Percentiles rank a stretch among this genome's conserved stretches.
Conservation (phyloP, 306 rosid species). For the Hippophae rhamnoides region DNA sequence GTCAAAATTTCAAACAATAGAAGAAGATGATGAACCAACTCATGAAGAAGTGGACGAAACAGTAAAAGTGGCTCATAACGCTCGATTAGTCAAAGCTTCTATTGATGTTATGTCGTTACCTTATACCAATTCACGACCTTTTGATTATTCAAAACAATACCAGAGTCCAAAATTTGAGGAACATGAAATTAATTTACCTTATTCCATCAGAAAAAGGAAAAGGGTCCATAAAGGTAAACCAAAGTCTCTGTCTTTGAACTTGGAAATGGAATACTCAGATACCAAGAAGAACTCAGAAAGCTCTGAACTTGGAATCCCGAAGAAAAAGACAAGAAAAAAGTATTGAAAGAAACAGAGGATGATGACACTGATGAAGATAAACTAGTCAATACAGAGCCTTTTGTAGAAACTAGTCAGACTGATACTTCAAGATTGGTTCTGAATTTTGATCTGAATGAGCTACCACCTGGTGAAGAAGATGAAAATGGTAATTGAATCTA, state of each 20-base stretch:
- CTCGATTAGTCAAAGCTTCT: too few species aligned
- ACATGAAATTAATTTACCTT: too few species aligned
- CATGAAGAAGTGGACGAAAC: too few species aligned
- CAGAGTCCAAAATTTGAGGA: too few species aligned
- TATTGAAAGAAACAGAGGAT: constrained; percentile 2
- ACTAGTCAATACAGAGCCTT: neutral
- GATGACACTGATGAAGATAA: neutral
- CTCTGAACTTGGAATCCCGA: constrained; percentile 7
- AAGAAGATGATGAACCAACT: too few species aligned
- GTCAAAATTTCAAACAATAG: constrained; percentile 9
- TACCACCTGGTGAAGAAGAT: constrained; percentile 23
- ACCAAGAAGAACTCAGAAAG: constrained; percentile 8
- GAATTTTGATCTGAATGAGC: constrained; percentile 42
- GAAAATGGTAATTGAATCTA: constrained; percentile 14
- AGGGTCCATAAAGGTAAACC: too few species aligned
- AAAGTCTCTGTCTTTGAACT: neutral
- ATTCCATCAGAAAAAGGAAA: too few species aligned
- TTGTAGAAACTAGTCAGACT: neutral
- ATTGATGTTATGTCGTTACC: too few species aligned
- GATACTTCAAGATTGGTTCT: neutral
- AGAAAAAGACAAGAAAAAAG: constrained; percentile 10
- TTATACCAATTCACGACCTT: too few species aligned
- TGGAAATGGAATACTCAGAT: neutral
- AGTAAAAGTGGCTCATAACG: too few species aligned
- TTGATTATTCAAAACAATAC: too few species aligned